Conservation (phyloP, 179 eudicot genomes). For the Beta lomatogona region DNA sequence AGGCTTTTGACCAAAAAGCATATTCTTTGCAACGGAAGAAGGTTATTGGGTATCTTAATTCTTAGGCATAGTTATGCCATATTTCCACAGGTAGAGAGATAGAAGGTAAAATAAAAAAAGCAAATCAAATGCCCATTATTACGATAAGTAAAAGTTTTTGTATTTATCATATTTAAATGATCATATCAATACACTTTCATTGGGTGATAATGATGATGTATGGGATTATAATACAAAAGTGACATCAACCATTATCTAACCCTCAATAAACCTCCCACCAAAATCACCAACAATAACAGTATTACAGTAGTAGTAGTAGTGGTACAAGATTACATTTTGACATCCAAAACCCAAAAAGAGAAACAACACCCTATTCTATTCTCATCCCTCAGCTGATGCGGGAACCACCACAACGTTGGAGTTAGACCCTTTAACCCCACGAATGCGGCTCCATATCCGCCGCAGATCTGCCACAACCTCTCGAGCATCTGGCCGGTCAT, state of each 20-base stretch:
- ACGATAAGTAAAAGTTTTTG: background rate
- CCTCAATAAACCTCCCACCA: background rate
- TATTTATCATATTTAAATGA: background rate
- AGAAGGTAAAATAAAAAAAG: background rate
- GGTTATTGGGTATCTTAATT: background rate
- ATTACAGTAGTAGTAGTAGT: background rate
- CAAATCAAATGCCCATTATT: background rate
- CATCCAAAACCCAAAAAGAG: background rate
- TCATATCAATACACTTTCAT: constrained; percentile 9
- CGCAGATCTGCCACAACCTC: constrained; percentile 79
- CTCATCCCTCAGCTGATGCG: constrained; percentile 38
- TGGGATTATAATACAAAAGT: background rate
- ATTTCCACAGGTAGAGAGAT: too few species aligned
- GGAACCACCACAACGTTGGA: constrained; percentile 64
- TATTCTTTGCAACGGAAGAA: too few species aligned
- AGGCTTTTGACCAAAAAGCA: too few species aligned
- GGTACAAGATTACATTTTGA: background rate
- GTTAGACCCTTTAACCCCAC: constrained; percentile 48
- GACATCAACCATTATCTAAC: background rate
- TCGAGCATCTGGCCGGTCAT: constrained; percentile 84
- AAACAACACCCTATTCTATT: background rate
- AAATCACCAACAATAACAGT: too few species aligned
- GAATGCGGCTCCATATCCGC: constrained; percentile 50
- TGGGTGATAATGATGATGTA: constrained; percentile 3
- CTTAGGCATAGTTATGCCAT: too few species aligned